Evolutionary conservation across 208 protist species (phyloP).

Genomic region (Leishmania braziliensis): DNA sequence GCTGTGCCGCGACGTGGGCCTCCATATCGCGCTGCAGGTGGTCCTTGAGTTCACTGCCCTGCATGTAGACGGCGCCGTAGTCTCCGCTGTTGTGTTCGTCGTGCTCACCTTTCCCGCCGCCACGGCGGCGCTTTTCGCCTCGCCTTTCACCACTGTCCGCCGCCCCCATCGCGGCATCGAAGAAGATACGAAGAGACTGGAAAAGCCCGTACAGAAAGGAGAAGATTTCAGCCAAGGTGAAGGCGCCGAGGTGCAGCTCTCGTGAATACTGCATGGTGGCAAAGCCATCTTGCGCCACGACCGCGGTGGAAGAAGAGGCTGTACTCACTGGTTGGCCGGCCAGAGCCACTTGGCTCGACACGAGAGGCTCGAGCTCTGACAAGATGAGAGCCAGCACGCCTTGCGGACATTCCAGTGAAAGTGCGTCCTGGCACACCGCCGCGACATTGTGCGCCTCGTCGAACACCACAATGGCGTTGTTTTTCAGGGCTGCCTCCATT

Average conservation of each 20-base stretch:
- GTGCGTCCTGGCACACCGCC: slow-evolving; percentile 67
- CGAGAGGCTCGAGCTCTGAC: slow-evolving; percentile 52
- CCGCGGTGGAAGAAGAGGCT: neutral
- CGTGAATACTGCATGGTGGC: slow-evolving; percentile 48
- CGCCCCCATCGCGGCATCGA: neutral
- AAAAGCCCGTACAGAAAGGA: slow-evolving; percentile 52
- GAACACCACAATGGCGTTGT: slow-evolving; percentile 92
- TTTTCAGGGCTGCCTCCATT: slow-evolving; percentile 70
- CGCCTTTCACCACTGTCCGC: neutral
- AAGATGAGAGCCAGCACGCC: slow-evolving; percentile 45
- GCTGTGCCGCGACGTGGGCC: neutral
- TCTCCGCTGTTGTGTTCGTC: neutral
- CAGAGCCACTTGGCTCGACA: slow-evolving; percentile 17
- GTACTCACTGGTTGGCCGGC: neutral
- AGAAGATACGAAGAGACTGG: slow-evolving; percentile 31
- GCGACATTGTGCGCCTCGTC: slow-evolving; percentile 97
- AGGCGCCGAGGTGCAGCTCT: slow-evolving; percentile 66
- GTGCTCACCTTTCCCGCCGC: neutral
- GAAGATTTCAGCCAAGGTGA: slow-evolving; percentile 62
- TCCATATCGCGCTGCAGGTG: slow-evolving; percentile 25
- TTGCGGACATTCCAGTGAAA: slow-evolving; percentile 51
- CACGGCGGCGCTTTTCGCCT: slow-evolving; percentile 15
- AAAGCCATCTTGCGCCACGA: neutral
- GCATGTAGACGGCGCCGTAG: neutral
- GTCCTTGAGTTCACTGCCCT: slow-evolving; percentile 13